Evolutionary conservation across 2,329 filamentous ascomycete genomes (phyloP).

Genomic region (Paecilomyces dactylethromorphus): DNA sequence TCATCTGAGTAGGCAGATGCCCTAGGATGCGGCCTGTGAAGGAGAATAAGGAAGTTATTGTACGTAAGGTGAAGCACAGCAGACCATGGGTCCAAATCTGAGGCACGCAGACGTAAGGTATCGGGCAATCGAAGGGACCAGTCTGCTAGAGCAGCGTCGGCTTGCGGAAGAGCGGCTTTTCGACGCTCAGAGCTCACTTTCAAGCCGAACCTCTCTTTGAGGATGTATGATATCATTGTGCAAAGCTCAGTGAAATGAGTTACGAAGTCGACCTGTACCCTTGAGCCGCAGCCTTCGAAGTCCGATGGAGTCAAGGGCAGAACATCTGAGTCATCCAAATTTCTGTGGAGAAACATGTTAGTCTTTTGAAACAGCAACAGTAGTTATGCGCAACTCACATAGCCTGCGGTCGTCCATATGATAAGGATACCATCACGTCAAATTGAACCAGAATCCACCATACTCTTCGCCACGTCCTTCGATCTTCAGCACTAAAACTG

Average conservation of each 20-base stretch:
- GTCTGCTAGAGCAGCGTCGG: slow-evolving; percentile 35
- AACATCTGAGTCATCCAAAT: slow-evolving; percentile 48
- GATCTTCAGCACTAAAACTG: slow-evolving; percentile 34
- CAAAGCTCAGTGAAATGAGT: slow-evolving; percentile 47
- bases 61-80: slow-evolving; percentile 40
- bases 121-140: slow-evolving; percentile 38
- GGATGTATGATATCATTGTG: slow-evolving; percentile 42
- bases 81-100: slow-evolving; percentile 38
- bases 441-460: slow-evolving; percentile 41
- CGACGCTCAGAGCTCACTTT: slow-evolving; percentile 32
- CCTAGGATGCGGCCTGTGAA: slow-evolving; percentile 38
- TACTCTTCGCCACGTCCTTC: slow-evolving; percentile 37
- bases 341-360: slow-evolving; percentile 18
- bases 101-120: slow-evolving; percentile 32
- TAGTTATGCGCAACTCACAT: slow-evolving; percentile 27
- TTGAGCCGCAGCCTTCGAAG: slow-evolving; percentile 41
- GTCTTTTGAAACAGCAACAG: background rate
- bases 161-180: slow-evolving; percentile 35
- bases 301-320: slow-evolving; percentile 38
- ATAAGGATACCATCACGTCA: slow-evolving; percentile 37
- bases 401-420: slow-evolving; percentile 47
- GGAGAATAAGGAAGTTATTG: slow-evolving; percentile 40
- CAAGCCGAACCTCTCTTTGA: slow-evolving; percentile 36
- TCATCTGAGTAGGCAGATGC: slow-evolving; percentile 38
- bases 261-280: slow-evolving; percentile 39